Evolutionary conservation across 2,329 filamentous ascomycete species (phyloP), one percentile per base, ranked within the genome.

Genomic region (Capronia epimyces): DNA sequence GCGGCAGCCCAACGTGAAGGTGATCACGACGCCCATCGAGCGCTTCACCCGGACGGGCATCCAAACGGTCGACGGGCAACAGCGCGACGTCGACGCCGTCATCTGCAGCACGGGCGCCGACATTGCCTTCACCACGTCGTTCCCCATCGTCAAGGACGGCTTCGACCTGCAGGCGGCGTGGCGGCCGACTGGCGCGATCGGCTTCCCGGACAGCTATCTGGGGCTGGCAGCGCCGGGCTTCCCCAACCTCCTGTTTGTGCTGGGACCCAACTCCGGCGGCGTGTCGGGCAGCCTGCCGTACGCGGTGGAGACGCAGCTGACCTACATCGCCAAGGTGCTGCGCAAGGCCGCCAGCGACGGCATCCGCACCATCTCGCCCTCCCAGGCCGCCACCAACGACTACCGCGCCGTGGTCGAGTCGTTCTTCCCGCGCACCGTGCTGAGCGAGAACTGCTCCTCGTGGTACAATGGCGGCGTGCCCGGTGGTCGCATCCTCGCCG

Each of bases 381-480:
- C 73, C 0, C 72, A 73, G 40, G 69, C 71, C 24, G 84, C 84
- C 0, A 70, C 83, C 0, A 81, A 85, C 29, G 82, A 86, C 57
- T 84, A 83, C 56, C 66, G 78, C 6, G 74, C 76, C 44, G 83
- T 81, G 64, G 72, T 70, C 21, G 74, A 80, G 54, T 72, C 73
- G 0, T 81, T 79, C 61, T 80, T 80, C 58, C 64, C 67, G 0
- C 72, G 65, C 16, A 80, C 77, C 0, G 77, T 80, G 1, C 36
- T 50, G 76, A 32, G 24, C 73, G 69, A 96, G 97, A 59, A 97
- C 97, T 52, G 91, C 90, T 10, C 93, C 88, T 0, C 90, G 86
- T 27, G 91, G 89, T 0, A 89, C 94, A 16, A 96, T 85, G 45
- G 83, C 15, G 46, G 46, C 3, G n/a, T 29, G 10, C 12, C 20